phyloP scores from a whole-genome alignment of 768 basidiomycete species.

The Mycena amicta region DNA sequence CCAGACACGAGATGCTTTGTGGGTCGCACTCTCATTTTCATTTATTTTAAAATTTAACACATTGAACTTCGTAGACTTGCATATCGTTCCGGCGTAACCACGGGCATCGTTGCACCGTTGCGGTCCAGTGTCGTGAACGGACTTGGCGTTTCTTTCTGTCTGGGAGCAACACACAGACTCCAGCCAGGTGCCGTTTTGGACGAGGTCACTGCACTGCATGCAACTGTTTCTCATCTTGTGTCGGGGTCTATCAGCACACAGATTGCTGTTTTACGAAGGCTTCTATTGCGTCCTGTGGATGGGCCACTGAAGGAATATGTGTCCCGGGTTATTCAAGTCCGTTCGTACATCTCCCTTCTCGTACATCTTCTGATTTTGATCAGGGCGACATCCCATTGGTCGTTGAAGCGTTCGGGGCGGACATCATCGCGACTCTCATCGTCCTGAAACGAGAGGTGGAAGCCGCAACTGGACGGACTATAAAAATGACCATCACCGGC shows the following conservation, averaged over 20 bases:
- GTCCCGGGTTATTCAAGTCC: slow-evolving; percentile 45
- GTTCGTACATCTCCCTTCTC: too few species aligned
- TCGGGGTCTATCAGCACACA: slow-evolving; percentile 74
- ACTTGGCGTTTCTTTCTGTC: slow-evolving; percentile 66
- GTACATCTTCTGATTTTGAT: background rate
- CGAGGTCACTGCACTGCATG: slow-evolving; percentile 65
- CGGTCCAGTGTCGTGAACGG: slow-evolving; percentile 59
- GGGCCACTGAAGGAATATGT: slow-evolving; percentile 48
- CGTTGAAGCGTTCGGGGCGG: slow-evolving; percentile 73
- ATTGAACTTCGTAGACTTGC: slow-evolving; percentile 55
- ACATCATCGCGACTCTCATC: slow-evolving; percentile 79
- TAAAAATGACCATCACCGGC: slow-evolving; percentile 66
- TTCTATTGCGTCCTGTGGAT: slow-evolving; percentile 52
- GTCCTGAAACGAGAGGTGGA: slow-evolving; percentile 69
- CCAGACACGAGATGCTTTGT: slow-evolving; percentile 44
- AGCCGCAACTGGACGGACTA: slow-evolving; percentile 37
- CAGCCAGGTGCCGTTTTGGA: slow-evolving; percentile 65
- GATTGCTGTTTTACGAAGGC: slow-evolving; percentile 68
- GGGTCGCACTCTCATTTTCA: slow-evolving; percentile 30
- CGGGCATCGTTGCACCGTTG: slow-evolving; percentile 63
- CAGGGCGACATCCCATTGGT: slow-evolving; percentile 77
- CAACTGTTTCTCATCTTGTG: slow-evolving; percentile 56
- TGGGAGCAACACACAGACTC: slow-evolving; percentile 60
- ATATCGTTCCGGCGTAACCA: slow-evolving; percentile 72
- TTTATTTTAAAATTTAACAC: slow-evolving; percentile 1